Base-by-base conservation (phyloP, 2,329 filamentous ascomycete species). In the Diaporthe batatas region DNA sequence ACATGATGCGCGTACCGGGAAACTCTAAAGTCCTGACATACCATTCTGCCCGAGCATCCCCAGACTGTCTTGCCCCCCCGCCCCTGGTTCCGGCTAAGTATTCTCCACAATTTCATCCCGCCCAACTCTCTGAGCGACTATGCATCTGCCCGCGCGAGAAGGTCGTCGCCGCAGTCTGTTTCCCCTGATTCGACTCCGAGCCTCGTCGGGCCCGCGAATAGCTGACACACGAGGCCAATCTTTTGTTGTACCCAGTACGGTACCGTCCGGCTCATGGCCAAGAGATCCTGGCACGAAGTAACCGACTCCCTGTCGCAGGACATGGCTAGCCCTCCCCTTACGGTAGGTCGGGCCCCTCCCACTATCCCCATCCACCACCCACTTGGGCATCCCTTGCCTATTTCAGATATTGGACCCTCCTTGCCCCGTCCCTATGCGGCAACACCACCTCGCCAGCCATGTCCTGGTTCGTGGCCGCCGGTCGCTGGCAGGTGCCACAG, bases 201-300 rank as follows among this genome's bases (percentile, higher is more conserved):
- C 39, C 47, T 53, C 29, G 7, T 25, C 62, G 62, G 47, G 21
- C 62, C 62, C 51, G 62, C 62, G 36, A 39, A 5, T 12, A 51
- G 32, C 62, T 67, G 62, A 67, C 62, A 67, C 62, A 67, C 47
- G 36, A 67, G 44, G 32, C 32, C 44, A 67, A 53, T 42, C 32
- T n/a, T 53, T 25, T 36, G 44, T 32, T 67, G 62, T 67, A 67
- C 62, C 62, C 32, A 39, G 62, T 53, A 67, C 62, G 14, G 44
- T 39, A 53, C 62, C 47, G 32, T 67, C 47, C 47, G 62, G 62
- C 32, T 51, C 44, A 70, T 70, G 68, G 68, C 68, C 68, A 70
- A 70, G 68, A 62, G 68, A 59, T 70, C 68, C 68, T 70, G 68
- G 68, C 68, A 59, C 29, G 68, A 70, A 53, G 68, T 12, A 29